Evolutionary conservation across 805 yeast genomes (phyloP), one percentile per base, ranked within the genome.

Genomic region (Kockiozyma suomiensis): DNA sequence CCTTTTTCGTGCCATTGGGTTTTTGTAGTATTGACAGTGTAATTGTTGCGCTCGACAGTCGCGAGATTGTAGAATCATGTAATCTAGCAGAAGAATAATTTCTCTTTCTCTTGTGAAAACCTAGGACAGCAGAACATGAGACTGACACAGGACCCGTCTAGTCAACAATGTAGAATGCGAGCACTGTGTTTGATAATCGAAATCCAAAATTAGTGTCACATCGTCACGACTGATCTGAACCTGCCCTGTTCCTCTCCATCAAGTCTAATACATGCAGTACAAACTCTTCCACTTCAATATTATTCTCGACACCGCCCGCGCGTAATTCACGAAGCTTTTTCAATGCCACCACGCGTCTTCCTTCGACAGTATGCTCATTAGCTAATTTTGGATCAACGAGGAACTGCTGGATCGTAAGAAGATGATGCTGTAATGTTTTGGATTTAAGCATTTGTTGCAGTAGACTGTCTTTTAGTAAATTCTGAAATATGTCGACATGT

Each of bases 281-380:
- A 72, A 88, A 87, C 66, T 87, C 93, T 70, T 88, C 92, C 3
- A 89, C 83, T 25, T 85, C 72, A 62, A 77, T 83, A 68, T 89
- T 89, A 51, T 81, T 82, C 65, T 88, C 90, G 0, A 76, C 56
- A 0, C 96, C 96, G 4, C 87, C 86, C 2, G 69, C 70, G 35
- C 96, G 73, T 15, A 89, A 73, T 55, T 82, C 83, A 6, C 82
- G 77, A 8, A 89, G 74, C 65, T 86, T 84, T 66, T 82, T 79
- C 62, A 84, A 80, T 1, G 88, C 88, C 12, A 86, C 78, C 26
- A 81, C 85, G 25, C 75, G 65, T 37, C 88, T 72, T 21, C 85
- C 84, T 25, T 85, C 90, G 8, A 71, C 59, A 19, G 79, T 77
- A 23, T 75, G 73, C 64, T 84, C 88, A 10, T 79, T 78, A 2